Conservation (phyloP, 257 asterid genomes). For the Capsicum chinense region DNA sequence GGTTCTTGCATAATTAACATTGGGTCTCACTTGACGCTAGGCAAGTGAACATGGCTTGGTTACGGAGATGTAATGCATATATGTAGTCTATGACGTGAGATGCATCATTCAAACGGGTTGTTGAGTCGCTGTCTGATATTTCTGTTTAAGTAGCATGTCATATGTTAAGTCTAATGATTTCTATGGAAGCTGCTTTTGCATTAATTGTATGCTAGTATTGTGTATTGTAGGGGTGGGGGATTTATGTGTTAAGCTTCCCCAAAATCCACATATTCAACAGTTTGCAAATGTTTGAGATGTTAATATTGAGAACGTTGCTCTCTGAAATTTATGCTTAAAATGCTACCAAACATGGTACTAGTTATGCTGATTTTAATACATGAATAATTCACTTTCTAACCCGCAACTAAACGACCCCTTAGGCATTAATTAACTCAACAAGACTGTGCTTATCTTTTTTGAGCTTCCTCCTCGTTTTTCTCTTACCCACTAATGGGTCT, state of each 20-base stretch:
- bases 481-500: slow-evolving; percentile 17
- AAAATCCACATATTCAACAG: neutral
- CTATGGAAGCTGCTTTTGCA: neutral
- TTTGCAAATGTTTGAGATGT: neutral
- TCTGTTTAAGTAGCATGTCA: neutral
- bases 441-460: neutral
- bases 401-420: neutral
- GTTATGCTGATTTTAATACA: neutral
- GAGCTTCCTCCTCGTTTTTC: neutral
- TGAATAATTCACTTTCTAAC: neutral
- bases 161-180: neutral
- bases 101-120: neutral
- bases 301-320: neutral
- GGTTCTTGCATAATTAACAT: slow-evolving; percentile 14
- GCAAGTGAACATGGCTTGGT: neutral
- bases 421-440: neutral
- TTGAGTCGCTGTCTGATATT: slow-evolving; percentile 4
- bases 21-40: slow-evolving; percentile 1
- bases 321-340: neutral
- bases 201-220: neutral
- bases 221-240: neutral
- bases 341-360: neutral
- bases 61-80: neutral
- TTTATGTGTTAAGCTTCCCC: neutral
- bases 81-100: neutral